Percentiles rank a stretch among this genome's conserved stretches.
Conservation (phyloP, 1,284 basidiomycete species). For the Chalciporus sp. region DNA sequence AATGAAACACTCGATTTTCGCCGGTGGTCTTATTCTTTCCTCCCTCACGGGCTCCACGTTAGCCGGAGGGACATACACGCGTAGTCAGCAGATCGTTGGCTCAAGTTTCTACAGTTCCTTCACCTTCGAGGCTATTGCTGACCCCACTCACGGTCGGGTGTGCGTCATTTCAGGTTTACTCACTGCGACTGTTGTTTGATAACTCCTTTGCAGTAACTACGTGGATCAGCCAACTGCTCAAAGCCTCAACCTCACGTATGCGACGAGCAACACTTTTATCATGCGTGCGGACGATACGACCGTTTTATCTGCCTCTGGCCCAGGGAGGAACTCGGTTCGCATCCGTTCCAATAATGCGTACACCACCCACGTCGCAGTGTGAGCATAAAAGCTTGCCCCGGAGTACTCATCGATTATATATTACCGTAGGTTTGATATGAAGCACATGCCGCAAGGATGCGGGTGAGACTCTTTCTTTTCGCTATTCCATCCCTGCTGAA, state of each 20-base stretch:
- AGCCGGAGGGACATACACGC: conserved; percentile 37
- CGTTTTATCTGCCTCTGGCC: conserved; percentile 44
- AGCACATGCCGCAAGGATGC: conserved; percentile 63
- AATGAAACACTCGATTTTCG: conserved; percentile 19
- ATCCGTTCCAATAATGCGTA: conserved; percentile 54
- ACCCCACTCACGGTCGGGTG: conserved; percentile 53
- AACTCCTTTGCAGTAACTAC: conserved; percentile 47
- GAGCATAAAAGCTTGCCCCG: conserved; percentile 24
- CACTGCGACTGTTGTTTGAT: not conserved
- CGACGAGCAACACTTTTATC: conserved; percentile 48
- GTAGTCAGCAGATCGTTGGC: conserved; percentile 44
- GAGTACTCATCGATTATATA: not conserved
- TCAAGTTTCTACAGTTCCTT: conserved; percentile 44
- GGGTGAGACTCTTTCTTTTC: conserved; percentile 45
- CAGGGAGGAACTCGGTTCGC: conserved; percentile 63
- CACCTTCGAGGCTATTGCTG: conserved; percentile 45
- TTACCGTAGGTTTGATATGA: conserved; percentile 35
- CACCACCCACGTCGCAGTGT: conserved; percentile 60
- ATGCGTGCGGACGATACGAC: conserved; percentile 56
- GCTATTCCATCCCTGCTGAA: not conserved
- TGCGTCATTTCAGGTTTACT: conserved; percentile 26
- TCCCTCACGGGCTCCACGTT: conserved; percentile 28
- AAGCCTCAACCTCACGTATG: conserved; percentile 49
- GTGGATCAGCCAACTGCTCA: conserved; percentile 49
- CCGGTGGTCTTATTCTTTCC: conserved; percentile 13